Conservation (phyloP, 306 rosid genomes). For the Sechiopsis laciniata region DNA sequence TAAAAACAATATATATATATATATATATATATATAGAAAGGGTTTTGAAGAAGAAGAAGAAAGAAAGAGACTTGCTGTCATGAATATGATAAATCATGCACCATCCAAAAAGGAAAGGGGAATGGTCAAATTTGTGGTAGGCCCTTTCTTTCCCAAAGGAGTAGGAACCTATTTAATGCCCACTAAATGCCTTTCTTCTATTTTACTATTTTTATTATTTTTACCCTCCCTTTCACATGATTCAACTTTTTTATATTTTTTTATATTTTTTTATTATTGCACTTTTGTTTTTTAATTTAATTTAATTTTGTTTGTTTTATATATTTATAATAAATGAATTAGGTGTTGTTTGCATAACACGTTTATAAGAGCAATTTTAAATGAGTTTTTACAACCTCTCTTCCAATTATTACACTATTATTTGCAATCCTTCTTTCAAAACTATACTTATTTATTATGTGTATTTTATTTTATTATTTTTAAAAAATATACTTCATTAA, state of each 20-base stretch:
- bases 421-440: too few relatives aligned
- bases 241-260: not conserved
- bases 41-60: slow-evolving; percentile 1
- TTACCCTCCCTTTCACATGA: not conserved
- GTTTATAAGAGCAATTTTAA: too few relatives aligned
- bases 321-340: too few relatives aligned
- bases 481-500: too few relatives aligned
- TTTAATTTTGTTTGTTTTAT: too few relatives aligned
- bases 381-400: too few relatives aligned
- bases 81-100: slow-evolving; percentile 8
- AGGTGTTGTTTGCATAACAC: too few relatives aligned
- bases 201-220: not conserved
- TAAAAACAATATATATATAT: not conserved
- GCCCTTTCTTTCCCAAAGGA: slow-evolving; percentile 19
- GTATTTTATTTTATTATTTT: too few relatives aligned
- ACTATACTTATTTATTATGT: too few relatives aligned
- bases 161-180: slow-evolving; percentile 18
- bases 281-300: not conserved
- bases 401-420: too few relatives aligned
- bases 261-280: not conserved
- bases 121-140: slow-evolving; percentile 18
- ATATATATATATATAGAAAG: not conserved
- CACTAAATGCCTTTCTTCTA: slow-evolving; percentile 15
- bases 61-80: slow-evolving; percentile 12
- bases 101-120: slow-evolving; percentile 21